Evolutionary conservation across 805 yeast species (phyloP), one percentile per base, ranked within the genome.

Genomic region (Yarrowia bubula): DNA sequence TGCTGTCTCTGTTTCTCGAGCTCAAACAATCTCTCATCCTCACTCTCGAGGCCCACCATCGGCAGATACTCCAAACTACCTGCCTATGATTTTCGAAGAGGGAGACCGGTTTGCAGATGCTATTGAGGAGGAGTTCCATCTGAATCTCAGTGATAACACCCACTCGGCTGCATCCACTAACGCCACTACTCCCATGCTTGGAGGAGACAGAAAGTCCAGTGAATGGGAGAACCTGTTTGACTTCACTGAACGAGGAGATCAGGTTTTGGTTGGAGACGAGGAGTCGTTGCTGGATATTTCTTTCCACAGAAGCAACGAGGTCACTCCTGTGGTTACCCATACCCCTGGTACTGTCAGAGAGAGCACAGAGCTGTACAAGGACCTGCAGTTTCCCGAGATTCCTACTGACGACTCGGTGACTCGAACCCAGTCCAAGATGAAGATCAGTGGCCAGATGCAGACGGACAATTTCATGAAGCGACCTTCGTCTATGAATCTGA

Each of bases 31-130:
- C 28, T 57, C 60, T 46, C 69, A 18, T 57, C 61, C 17, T 35
- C 51, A 46, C 22, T 46, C 51, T 3, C 31, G 55, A 17, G 53
- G 33, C 14, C 53, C 39, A 1, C 41, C 39, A 15, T 28, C 44
- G 15, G 28, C 51, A 22, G 55, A 50, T 35, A 28, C 67, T 18
- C 55, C 55, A 11, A 73, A 70, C 58, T 65, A 75, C 28, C 64
- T 77, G 68, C 79, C 79, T 0, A 75, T 75, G 77, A 75, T 76
- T 31, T 77, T 77, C 60, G 79, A 77, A 57, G 79, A 76, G 46
- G 78, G 57, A 4, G 57, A 75, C 60, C 57, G 76, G 51, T 76
- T 76, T 65, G 76, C 77, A 1, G 77, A 74, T 63, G 76, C 78
- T 14, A 69, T 75, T 9, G 78, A 75, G 66, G 75, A 75, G 46